A percentile compares a stretch with the other conserved stretches of the same genome.
These are phyloP conservation scores for Mrakia gelida DNA, from an alignment of 768 basidiomycete genomes.

Conservation along the genomic window DNA sequence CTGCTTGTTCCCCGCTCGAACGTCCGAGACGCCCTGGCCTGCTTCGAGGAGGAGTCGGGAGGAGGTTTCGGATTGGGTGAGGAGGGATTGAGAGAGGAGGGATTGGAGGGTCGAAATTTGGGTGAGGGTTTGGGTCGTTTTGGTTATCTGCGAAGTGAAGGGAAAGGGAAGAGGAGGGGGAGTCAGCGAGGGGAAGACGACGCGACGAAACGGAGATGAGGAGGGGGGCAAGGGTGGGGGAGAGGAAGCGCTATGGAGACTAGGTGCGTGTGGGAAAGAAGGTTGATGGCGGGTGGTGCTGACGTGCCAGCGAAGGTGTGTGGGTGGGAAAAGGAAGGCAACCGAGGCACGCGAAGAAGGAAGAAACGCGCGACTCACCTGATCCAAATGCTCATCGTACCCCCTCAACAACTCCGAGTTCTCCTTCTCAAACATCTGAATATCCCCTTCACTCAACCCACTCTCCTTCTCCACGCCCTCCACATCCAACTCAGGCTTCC, in stretches of 20 bases:
- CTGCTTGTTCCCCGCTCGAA: constrained; percentile 86
- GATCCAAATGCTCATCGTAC: constrained; percentile 19
- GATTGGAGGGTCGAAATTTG: constrained; percentile 82
- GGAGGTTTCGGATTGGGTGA: constrained; percentile 80
- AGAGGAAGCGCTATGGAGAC: too few relatives aligned
- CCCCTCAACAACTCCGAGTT: constrained; percentile 11
- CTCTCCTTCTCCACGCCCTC: constrained; percentile 3
- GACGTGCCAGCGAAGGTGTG: too few relatives aligned
- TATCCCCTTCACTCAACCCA: constrained; percentile 10
- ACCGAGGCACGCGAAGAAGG: too few relatives aligned
- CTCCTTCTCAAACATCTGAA: constrained; percentile 26
- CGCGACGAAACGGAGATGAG: not conserved
- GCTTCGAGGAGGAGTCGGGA: constrained; percentile 94
- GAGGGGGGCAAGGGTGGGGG: not conserved
- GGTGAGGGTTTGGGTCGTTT: constrained; percentile 18
- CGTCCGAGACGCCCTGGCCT: constrained; percentile 73
- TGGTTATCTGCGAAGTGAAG: not conserved
- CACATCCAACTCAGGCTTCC: constrained; percentile 3
- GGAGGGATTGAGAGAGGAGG: constrained; percentile 80
- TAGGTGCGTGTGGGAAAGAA: too few relatives aligned
- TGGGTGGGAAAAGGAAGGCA: not conserved
- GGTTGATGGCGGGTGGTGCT: too few relatives aligned
- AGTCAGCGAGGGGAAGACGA: not conserved
- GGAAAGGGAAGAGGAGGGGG: not conserved
- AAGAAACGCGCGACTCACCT: not conserved